Conservation (phyloP, 148 eudicot species). For the Rhododendron ferrugineum region DNA sequence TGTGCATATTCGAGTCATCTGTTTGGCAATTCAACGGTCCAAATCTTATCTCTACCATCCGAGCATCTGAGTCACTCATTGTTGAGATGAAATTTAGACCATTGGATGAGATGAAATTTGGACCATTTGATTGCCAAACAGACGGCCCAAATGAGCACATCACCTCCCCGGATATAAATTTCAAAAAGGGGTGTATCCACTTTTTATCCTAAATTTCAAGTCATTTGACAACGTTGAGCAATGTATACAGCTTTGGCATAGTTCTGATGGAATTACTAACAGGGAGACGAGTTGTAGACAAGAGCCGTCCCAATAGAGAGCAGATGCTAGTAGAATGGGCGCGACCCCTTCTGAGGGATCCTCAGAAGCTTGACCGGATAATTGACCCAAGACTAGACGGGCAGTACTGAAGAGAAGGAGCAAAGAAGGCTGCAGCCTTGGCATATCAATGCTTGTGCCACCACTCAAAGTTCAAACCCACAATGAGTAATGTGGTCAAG, state of each 20-base stretch:
- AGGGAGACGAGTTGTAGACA: conserved; percentile 43
- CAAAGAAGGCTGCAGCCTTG: conserved; percentile 36
- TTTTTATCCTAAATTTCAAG: conserved; percentile 4
- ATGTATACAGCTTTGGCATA: conserved; percentile 57
- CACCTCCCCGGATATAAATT: too few species aligned
- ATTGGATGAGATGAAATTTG: too few species aligned
- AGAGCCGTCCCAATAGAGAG: conserved; percentile 36
- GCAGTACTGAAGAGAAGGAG: conserved; percentile 35
- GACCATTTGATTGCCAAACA: too few species aligned
- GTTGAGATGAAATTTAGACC: too few species aligned
- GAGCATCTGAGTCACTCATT: too few species aligned
- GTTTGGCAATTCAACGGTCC: too few species aligned
- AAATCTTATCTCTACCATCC: fast-evolving
- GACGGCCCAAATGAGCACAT: too few species aligned
- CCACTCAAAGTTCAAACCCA: conserved; percentile 41
- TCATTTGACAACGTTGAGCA: conserved; percentile 52
- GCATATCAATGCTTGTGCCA: conserved; percentile 56
- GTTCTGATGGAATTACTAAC: conserved; percentile 48
- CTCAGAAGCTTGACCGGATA: conserved; percentile 24
- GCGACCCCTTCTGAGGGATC: conserved; percentile 29
- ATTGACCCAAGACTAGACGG: conserved; percentile 57
- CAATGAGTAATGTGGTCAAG: conserved; percentile 38
- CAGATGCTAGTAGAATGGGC: conserved; percentile 46
- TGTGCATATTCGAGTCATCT: fast-evolving
- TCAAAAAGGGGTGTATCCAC: not conserved